Evolutionary conservation across 2,329 filamentous ascomycete genomes (phyloP), one percentile per base, ranked within the genome.

Genomic region (Penicillium concentricum): DNA sequence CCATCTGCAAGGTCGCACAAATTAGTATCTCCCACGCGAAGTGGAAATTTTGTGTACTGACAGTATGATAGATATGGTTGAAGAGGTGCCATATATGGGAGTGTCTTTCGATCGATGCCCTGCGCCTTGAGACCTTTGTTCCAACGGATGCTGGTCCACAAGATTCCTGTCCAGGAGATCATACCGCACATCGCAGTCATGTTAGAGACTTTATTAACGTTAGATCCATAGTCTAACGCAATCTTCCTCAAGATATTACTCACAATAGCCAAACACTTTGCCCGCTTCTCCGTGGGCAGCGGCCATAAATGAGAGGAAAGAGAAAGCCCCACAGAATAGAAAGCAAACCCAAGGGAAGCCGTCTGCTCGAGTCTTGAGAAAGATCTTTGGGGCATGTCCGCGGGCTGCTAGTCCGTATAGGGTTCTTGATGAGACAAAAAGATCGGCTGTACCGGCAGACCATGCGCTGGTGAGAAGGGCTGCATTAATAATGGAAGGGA

Each of bases 71-170:
- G 56, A 43, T 58, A 58, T 30, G 56, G 56, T 37, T 58, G 56
- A 10, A 58, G 47, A 39, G 56, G 56, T 37, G 56, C 56, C 18
- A 35, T 55, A 16, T 55, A 58, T n/a, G 56, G 47, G 7, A 67
- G 52, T 13, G 59, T 63, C 24, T 55, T 62, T 18, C 64, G 60
- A 48, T 65, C 61, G 42, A 67, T 66, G 8, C 63, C 63, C 34
- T 67, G 63, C 6, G 43, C 54, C 48, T 64, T 63, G 3, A 68
- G 43, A 22, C 64, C 66, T 37, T 65, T 62, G 26, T 67, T 54
- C 60, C 60, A 68, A 2, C 64, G 66, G 20, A 68, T 57, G 24
- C 57, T 61, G 15, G 63, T 66, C 61, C 56, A 58, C 7, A 58
- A n/a, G 37, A 58, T 58, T 2, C 56, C 51, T 8, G 56, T 51